These are phyloP conservation scores for Neofusicoccum umdonicola DNA, from an alignment of 2,329 filamentous ascomycete genomes.

Conservation along the genomic window DNA sequence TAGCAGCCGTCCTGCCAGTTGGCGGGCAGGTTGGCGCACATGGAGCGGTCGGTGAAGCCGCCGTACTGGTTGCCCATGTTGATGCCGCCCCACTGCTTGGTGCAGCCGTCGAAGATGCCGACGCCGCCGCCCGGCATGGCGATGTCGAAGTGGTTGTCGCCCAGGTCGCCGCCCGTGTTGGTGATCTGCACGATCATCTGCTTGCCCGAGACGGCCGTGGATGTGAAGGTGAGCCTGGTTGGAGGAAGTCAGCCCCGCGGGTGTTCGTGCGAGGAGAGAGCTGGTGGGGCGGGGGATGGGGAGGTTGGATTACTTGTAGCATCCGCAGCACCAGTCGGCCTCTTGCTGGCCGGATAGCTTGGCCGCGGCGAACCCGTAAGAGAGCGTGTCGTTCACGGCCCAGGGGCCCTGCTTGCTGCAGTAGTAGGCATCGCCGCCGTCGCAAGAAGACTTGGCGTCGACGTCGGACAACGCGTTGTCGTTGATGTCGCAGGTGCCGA, in stretches of 20 bases:
- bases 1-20: conserved; percentile 57
- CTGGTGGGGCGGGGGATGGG: not conserved
- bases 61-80: conserved; percentile 61
- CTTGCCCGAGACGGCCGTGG: conserved; percentile 55
- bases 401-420: conserved; percentile 61
- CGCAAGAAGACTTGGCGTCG: conserved; percentile 50
- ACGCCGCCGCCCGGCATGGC: conserved; percentile 53
- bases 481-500: conserved; percentile 54
- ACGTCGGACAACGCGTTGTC: conserved; percentile 55
- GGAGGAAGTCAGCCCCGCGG: too few relatives aligned
- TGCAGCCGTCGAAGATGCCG: conserved; percentile 56
- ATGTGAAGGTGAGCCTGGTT: conserved; percentile 52
- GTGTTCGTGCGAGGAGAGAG: too few relatives aligned
- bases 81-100: conserved; percentile 46
- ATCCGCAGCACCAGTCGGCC: conserved; percentile 60
- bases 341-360: conserved; percentile 55
- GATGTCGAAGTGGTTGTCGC: conserved; percentile 59
- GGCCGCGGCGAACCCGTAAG: conserved; percentile 64
- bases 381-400: conserved; percentile 53
- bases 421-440: conserved; percentile 58
- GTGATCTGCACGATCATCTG: conserved; percentile 62
- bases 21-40: conserved; percentile 55
- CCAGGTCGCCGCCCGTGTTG: conserved; percentile 59
- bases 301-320: conserved; percentile 46
- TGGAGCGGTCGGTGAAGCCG: conserved; percentile 51